phyloP scores from a whole-genome alignment of 1,284 basidiomycete genomes.

The Sporisorium iseilematis-ciliati region DNA sequence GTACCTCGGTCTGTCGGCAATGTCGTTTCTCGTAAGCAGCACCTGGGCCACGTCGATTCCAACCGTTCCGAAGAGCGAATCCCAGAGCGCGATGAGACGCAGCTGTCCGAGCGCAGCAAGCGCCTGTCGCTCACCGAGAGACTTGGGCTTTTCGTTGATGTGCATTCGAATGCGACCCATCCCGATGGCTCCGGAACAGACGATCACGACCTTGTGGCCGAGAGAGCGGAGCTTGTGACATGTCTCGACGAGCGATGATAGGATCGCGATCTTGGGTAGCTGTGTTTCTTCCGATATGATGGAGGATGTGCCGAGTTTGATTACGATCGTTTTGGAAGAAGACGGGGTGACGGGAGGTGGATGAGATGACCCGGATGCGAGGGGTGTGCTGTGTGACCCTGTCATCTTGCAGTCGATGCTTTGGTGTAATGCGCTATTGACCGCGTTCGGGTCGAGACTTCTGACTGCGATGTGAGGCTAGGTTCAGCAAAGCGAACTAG shows the following conservation, averaged over 20 bases:
- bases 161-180: slow-evolving; percentile 93
- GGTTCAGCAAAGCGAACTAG: too few species aligned
- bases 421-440: too few species aligned
- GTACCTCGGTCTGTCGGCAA: slow-evolving; percentile 78
- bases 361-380: slow-evolving; percentile 4
- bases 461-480: too few species aligned
- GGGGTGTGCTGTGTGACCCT: slow-evolving; percentile 2
- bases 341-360: background rate
- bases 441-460: too few species aligned
- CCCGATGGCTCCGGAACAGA: slow-evolving; percentile 95
- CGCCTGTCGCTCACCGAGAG: slow-evolving; percentile 90
- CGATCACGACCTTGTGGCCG: slow-evolving; percentile 94
- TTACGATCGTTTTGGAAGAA: slow-evolving; percentile 66
- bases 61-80: slow-evolving; percentile 91
- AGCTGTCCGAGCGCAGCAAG: slow-evolving; percentile 97
- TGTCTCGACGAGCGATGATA: slow-evolving; percentile 92
- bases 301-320: slow-evolving; percentile 69
- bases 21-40: slow-evolving; percentile 91
- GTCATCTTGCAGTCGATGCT: slow-evolving; percentile 11
- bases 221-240: slow-evolving; percentile 81
- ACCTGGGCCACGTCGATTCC: slow-evolving; percentile 97
- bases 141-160: slow-evolving; percentile 82
- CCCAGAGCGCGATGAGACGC: slow-evolving; percentile 93
- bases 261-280: slow-evolving; percentile 83
- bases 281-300: slow-evolving; percentile 63